Conservation (phyloP, 106 monocot genomes). For the Dendrobium chrysotoxum region DNA sequence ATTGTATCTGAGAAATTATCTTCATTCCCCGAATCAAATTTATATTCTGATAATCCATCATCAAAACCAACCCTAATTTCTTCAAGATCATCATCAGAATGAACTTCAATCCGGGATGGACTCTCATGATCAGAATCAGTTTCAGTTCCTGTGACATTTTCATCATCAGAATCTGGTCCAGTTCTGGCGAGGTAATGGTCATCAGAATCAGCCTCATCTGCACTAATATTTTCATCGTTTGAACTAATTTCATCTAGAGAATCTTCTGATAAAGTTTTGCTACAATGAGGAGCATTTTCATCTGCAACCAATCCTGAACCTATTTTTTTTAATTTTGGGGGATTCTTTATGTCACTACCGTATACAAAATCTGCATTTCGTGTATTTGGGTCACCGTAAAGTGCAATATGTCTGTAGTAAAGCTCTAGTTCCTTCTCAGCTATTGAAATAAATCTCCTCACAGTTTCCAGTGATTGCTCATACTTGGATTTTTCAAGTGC, state of each 20-base stretch:
- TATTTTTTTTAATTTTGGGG: neutral
- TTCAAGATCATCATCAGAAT: neutral
- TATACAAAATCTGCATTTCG: constrained; percentile 42
- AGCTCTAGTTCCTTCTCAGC: constrained; percentile 94
- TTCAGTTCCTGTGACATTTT: constrained; percentile 7
- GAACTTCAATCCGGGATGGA: neutral
- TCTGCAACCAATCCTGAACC: constrained; percentile 8
- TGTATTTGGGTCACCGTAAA: constrained; percentile 66
- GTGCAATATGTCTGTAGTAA: constrained; percentile 80
- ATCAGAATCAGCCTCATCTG: constrained; percentile 6
- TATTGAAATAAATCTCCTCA: constrained; percentile 82
- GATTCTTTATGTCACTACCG: constrained; percentile 11
- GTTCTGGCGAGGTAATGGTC: neutral
- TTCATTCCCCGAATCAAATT: neutral
- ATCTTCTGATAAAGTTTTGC: constrained; percentile 1
- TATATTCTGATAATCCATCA: neutral
- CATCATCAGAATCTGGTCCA: constrained; percentile 12
- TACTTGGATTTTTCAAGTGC: constrained; percentile 99
- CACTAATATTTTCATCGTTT: neutral
- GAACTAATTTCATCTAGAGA: constrained; percentile 13
- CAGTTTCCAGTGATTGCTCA: constrained; percentile 92
- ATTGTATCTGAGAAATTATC: neutral
- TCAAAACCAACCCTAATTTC: neutral
- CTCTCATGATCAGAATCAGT: constrained; percentile 23
- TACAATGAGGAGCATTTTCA: constrained; percentile 3